A percentile compares a stretch with the other conserved stretches of the same genome.
Evolutionary conservation across 108 stramenopile species (phyloP).

Genomic region (Cyclostephanos invisitatus): DNA sequence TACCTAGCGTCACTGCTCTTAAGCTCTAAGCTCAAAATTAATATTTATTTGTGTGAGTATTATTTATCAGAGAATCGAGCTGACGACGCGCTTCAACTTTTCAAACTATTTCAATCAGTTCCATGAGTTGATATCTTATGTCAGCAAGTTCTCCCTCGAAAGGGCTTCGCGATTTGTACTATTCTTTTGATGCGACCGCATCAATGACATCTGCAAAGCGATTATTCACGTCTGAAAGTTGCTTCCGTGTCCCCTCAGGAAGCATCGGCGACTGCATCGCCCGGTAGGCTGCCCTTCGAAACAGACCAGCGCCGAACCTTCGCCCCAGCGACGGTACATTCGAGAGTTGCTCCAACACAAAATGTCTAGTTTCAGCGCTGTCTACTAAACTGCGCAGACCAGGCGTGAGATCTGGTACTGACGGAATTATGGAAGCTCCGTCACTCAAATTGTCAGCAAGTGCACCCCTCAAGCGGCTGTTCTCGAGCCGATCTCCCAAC

Average conservation of each 20-base stretch:
- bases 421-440: constrained; percentile 53
- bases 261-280: constrained; percentile 55
- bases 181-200: constrained; percentile 9
- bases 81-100: no score
- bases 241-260: constrained; percentile 55
- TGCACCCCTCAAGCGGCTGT: constrained; percentile 36
- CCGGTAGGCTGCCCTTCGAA: constrained; percentile 76
- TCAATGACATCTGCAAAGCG: constrained; percentile 64
- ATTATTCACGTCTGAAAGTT: constrained; percentile 57
- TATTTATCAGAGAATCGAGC: no score
- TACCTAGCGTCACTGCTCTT: no score
- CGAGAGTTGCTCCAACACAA: constrained; percentile 60
- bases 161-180: neutral
- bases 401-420: constrained; percentile 41
- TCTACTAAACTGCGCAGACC: constrained; percentile 26
- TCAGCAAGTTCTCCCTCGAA: no score
- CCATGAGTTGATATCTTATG: no score
- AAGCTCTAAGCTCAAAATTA: no score
- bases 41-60: no score
- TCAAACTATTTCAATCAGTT: no score
- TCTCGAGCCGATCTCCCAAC: constrained; percentile 40
- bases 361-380: constrained; percentile 51
- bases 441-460: constrained; percentile 51
- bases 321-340: constrained; percentile 58
- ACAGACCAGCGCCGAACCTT: constrained; percentile 63